phyloP scores from a whole-genome alignment of 352 stramenopile species.

The Globisporangium middletonii region DNA sequence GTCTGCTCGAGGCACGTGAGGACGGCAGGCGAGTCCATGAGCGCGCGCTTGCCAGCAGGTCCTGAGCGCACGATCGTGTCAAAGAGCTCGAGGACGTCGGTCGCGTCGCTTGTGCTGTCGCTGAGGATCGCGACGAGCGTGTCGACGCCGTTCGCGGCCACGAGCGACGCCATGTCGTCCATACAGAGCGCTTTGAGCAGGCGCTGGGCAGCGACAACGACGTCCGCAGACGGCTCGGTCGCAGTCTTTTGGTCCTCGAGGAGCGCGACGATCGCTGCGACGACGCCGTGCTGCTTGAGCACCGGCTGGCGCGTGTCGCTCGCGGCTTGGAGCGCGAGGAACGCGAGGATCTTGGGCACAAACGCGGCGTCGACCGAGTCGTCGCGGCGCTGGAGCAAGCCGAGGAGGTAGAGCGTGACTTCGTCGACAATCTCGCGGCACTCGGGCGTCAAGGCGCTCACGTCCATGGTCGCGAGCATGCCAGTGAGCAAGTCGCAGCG shows the following conservation, averaged over 20 bases:
- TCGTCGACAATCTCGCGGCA: slow-evolving; percentile 58
- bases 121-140: slow-evolving; percentile 37
- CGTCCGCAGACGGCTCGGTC: slow-evolving; percentile 16
- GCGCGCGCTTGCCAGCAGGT: slow-evolving; percentile 27
- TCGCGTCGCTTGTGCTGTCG: slow-evolving; percentile 22
- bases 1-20: slow-evolving; percentile 33
- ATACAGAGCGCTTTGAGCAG: slow-evolving; percentile 54
- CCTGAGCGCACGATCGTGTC: slow-evolving; percentile 53
- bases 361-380: slow-evolving; percentile 14
- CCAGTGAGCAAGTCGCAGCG: slow-evolving; percentile 49
- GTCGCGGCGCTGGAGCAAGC: slow-evolving; percentile 13
- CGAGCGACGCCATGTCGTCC: slow-evolving; percentile 56
- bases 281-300: slow-evolving; percentile 44
- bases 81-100: slow-evolving; percentile 54
- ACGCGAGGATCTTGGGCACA: slow-evolving; percentile 28
- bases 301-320: slow-evolving; percentile 25
- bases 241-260: slow-evolving; percentile 41
- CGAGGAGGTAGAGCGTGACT: slow-evolving; percentile 45
- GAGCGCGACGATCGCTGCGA: slow-evolving; percentile 46
- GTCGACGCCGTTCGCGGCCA: slow-evolving; percentile 54
- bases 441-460: slow-evolving; percentile 33
- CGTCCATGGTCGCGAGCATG: slow-evolving; percentile 45
- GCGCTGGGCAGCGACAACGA: slow-evolving; percentile 29
- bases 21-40: slow-evolving; percentile 47
- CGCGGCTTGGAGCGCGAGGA: slow-evolving; percentile 25